Conservation (phyloP, 2,329 filamentous ascomycete species). For the Ophiostoma montium region DNA sequence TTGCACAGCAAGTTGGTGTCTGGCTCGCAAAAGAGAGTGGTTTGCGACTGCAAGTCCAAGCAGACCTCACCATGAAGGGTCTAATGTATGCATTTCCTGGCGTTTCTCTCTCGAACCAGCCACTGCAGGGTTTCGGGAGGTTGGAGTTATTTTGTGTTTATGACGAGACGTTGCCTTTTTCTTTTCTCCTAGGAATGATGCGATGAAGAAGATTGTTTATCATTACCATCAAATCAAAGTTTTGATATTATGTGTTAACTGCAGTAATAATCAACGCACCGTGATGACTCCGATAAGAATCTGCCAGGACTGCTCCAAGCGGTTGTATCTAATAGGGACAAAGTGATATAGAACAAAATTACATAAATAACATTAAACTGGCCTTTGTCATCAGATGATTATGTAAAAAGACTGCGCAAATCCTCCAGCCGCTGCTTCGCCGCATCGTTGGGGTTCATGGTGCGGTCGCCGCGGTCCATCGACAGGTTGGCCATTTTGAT, state of each 20-base stretch:
- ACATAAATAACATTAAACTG: neutral
- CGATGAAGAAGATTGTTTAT: neutral
- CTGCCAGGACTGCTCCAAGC: no score
- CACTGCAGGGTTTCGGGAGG: conserved; percentile 1
- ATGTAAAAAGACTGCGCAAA: conserved; percentile 39
- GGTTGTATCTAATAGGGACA: no score
- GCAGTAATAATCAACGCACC: no score
- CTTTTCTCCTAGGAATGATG: neutral
- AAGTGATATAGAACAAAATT: neutral
- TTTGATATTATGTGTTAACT: neutral
- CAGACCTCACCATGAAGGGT: neutral
- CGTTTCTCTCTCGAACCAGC: neutral
- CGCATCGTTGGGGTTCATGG: conserved; percentile 30
- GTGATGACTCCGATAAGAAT: no score
- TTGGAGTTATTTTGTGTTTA: conserved; percentile 6
- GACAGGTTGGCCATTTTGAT: conserved; percentile 69
- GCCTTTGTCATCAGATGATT: neutral
- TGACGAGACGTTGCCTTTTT: conserved; percentile 2
- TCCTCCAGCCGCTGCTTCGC: conserved; percentile 29
- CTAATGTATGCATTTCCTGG: conserved; percentile 6
- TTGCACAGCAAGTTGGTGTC: neutral
- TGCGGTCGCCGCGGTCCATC: conserved; percentile 19
- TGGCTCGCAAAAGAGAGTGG: neutral
- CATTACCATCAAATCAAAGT: neutral
- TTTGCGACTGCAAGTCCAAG: neutral